Conservation (phyloP, 805 yeast genomes). For the Jamesozyma gamospora region DNA sequence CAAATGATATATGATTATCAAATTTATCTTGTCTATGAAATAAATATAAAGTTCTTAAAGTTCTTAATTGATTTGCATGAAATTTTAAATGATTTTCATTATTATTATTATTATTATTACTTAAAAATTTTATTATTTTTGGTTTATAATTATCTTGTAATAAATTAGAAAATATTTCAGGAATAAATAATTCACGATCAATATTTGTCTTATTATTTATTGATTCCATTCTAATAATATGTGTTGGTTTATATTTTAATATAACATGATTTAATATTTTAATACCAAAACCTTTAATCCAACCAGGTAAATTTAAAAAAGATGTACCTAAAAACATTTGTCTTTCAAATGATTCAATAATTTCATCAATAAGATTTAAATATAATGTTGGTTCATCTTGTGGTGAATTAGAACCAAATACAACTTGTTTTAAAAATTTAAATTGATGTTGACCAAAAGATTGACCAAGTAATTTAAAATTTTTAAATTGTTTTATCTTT, state of each 20-base stretch:
- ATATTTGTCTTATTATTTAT: slow-evolving; percentile 10
- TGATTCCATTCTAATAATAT: slow-evolving; percentile 45
- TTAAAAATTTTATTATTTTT: slow-evolving; percentile 23
- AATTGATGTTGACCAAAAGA: slow-evolving; percentile 16
- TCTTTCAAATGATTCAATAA: slow-evolving; percentile 28
- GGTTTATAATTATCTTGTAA: slow-evolving; percentile 24
- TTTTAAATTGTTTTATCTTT: slow-evolving; percentile 12
- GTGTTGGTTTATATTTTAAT: slow-evolving; percentile 39
- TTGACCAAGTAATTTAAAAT: slow-evolving; percentile 14
- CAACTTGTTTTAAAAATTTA: slow-evolving; percentile 23
- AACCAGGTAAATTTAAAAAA: slow-evolving; percentile 76
- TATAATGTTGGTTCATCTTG: slow-evolving; percentile 55
- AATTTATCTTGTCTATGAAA: slow-evolving; percentile 35
- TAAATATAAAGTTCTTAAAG: slow-evolving; percentile 41
- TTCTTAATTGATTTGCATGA: slow-evolving; percentile 44
- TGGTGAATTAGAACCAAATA: slow-evolving; percentile 61
- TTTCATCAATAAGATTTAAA: slow-evolving; percentile 31
- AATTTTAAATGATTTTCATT: slow-evolving; percentile 19
- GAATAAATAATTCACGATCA: slow-evolving; percentile 24
- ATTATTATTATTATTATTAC: background rate
- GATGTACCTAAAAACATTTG: slow-evolving; percentile 33
- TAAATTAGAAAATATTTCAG: slow-evolving; percentile 20
- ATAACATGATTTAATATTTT: slow-evolving; percentile 48
- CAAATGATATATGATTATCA: slow-evolving; percentile 17
- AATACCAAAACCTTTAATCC: slow-evolving; percentile 83